phyloP scores from a whole-genome alignment of 2,329 filamentous ascomycete genomes.

The Escovopsis sp. region DNA sequence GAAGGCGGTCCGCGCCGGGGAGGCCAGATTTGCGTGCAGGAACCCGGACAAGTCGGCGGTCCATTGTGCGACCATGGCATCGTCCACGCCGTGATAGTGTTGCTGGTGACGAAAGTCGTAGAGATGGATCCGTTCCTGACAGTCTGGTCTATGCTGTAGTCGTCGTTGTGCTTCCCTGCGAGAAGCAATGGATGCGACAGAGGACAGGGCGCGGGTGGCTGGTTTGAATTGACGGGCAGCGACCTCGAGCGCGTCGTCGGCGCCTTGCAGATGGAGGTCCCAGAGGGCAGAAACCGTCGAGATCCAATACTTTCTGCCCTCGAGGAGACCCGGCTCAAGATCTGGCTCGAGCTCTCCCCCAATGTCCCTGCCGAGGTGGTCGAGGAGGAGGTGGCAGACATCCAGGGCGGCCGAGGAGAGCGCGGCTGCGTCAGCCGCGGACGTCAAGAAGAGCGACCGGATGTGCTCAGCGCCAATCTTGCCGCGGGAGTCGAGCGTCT shows the following conservation, averaged over 20 bases:
- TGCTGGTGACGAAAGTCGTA: conserved; percentile 11
- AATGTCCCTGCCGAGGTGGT: too few relatives aligned
- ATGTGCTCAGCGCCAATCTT: conserved; percentile 42
- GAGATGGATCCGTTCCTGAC: too few relatives aligned
- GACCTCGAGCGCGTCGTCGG: conserved; percentile 31
- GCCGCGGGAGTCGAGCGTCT: conserved; percentile 23
- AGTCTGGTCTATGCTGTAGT: too few relatives aligned
- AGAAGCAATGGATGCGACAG: too few relatives aligned
- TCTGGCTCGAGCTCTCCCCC: too few relatives aligned
- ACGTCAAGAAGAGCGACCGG: conserved; percentile 37
- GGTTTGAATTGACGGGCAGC: conserved; percentile 30
- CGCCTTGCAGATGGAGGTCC: conserved; percentile 37
- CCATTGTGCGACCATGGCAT: conserved; percentile 23
- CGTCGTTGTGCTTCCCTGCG: too few relatives aligned
- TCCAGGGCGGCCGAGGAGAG: conserved; percentile 30
- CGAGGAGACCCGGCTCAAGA: too few relatives aligned
- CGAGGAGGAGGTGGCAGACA: conserved; percentile 28
- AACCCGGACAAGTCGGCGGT: conserved; percentile 30
- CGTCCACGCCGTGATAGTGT: conserved; percentile 4
- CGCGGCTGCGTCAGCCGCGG: conserved; percentile 30
- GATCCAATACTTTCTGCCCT: conserved; percentile 32
- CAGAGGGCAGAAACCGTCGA: conserved; percentile 30
- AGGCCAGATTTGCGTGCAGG: conserved; percentile 33
- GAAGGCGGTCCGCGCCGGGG: conserved; percentile 34
- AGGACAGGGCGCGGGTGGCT: too few relatives aligned